Conservation (phyloP, 2,329 filamentous ascomycete genomes). For the Orbilia blumenaviensis region DNA sequence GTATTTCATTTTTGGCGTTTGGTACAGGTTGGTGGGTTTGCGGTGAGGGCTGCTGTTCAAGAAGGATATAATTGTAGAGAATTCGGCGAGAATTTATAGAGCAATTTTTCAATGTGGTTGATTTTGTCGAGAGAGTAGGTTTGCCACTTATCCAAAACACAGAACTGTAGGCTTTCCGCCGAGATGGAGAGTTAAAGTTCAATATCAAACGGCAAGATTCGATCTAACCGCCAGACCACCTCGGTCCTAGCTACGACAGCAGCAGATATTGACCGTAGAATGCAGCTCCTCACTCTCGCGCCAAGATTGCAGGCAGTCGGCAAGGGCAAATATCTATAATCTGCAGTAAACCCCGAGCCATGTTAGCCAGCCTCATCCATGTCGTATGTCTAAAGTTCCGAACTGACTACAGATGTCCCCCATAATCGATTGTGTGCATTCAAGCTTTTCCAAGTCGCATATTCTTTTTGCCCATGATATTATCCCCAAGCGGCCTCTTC, state of each 20-base stretch:
- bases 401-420: neutral
- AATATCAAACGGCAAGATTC: neutral
- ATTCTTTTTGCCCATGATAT: neutral
- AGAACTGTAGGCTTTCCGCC: neutral
- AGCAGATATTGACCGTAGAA: neutral
- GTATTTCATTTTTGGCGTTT: constrained; percentile 32
- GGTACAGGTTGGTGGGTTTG: neutral
- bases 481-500: neutral
- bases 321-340: neutral
- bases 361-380: constrained; percentile 28
- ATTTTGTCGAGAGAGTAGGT: neutral
- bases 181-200: neutral
- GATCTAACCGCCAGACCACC: neutral
- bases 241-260: neutral
- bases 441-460: constrained; percentile 30
- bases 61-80: neutral
- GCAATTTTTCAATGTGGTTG: neutral
- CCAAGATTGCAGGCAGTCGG: neutral
- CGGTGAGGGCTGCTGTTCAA: neutral
- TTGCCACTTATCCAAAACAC: neutral
- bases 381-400: constrained; percentile 3
- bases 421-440: neutral
- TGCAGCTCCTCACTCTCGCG: neutral
- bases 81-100: constrained; percentile 1
- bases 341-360: constrained; percentile 20